phyloP scores from a whole-genome alignment of 2,329 filamentous ascomycete genomes.

The Cercospora zeina region DNA sequence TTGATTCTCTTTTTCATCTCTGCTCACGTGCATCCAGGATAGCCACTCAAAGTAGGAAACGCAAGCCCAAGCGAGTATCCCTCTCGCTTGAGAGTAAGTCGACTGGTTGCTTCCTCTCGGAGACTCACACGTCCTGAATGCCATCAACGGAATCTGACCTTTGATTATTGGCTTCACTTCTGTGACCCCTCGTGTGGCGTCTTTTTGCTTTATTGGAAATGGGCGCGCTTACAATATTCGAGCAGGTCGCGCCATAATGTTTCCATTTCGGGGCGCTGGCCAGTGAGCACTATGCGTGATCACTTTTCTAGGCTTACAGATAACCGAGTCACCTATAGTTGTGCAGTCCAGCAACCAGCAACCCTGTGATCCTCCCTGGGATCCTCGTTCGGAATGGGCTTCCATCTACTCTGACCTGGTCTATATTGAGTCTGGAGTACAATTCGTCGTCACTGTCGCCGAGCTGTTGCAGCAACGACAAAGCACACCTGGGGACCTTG shows the following conservation, averaged over 20 bases:
- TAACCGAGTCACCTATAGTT: too few species aligned
- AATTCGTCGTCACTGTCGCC: not conserved
- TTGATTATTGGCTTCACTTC: too few species aligned
- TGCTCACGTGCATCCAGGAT: not conserved
- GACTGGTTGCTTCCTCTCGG: not conserved
- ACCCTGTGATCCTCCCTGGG: conserved; percentile 1
- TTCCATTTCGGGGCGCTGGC: too few species aligned
- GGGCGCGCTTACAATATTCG: too few species aligned
- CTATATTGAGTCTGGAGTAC: not conserved
- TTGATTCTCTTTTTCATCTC: too few species aligned
- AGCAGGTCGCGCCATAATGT: too few species aligned
- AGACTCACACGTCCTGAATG: not conserved
- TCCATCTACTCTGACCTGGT: not conserved
- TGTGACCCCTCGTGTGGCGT: too few species aligned
- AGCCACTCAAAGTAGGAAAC: not conserved
- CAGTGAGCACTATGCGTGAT: too few species aligned
- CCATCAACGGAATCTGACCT: too few species aligned
- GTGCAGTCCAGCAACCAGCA: conserved; percentile 1
- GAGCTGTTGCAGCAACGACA: not conserved
- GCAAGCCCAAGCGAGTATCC: not conserved
- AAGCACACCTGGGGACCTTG: not conserved
- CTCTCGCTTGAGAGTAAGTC: not conserved
- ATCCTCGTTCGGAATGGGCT: not conserved
- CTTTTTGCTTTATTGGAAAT: too few species aligned
- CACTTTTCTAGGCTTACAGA: too few species aligned